Percentiles rank a stretch among this genome's conserved stretches.
phyloP scores from a whole-genome alignment of 1,284 basidiomycete genomes.

The Malassezia japonica region DNA sequence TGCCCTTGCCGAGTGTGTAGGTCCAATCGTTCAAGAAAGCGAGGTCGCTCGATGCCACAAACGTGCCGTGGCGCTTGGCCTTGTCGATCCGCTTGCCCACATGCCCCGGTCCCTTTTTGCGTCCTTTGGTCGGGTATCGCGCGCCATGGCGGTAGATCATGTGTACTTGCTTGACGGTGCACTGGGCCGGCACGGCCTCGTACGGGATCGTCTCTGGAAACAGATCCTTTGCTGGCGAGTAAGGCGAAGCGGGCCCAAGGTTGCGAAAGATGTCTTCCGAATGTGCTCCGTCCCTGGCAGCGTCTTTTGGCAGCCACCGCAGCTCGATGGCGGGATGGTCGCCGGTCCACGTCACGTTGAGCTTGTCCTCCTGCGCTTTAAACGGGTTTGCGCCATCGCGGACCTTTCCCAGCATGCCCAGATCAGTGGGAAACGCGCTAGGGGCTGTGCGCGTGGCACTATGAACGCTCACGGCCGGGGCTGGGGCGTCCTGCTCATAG shows the following conservation, averaged over 20 bases:
- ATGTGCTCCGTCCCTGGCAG: conserved; percentile 11
- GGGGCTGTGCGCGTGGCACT: no score
- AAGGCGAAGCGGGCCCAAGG: conserved; percentile 23
- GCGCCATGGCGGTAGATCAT: conserved; percentile 42
- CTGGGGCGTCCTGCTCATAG: no score
- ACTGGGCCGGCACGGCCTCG: conserved; percentile 11
- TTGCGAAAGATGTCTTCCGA: conserved; percentile 26
- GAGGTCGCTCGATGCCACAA: conserved; percentile 55
- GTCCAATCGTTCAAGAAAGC: conserved; percentile 63
- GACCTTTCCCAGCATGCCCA: conserved; percentile 24
- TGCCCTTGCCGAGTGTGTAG: conserved; percentile 56
- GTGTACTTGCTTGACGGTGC: conserved; percentile 33
- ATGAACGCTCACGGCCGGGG: no score
- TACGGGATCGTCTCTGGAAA: conserved; percentile 10
- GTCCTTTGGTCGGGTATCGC: conserved; percentile 25
- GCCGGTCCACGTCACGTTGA: conserved; percentile 13
- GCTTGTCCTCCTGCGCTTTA: conserved; percentile 26
- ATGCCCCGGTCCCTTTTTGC: not conserved
- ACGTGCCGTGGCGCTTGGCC: not conserved
- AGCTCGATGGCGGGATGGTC: conserved; percentile 16
- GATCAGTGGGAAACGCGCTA: conserved; percentile 41
- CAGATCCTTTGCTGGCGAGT: conserved; percentile 1
- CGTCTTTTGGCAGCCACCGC: conserved; percentile 22
- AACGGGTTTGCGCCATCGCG: conserved; percentile 26
- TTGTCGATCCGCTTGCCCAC: not conserved